A percentile compares a stretch with the other conserved stretches of the same genome.
These are phyloP conservation scores for Echeveria elegans DNA, from an alignment of 164 flowering plant genomes.

Conservation along the genomic window DNA sequence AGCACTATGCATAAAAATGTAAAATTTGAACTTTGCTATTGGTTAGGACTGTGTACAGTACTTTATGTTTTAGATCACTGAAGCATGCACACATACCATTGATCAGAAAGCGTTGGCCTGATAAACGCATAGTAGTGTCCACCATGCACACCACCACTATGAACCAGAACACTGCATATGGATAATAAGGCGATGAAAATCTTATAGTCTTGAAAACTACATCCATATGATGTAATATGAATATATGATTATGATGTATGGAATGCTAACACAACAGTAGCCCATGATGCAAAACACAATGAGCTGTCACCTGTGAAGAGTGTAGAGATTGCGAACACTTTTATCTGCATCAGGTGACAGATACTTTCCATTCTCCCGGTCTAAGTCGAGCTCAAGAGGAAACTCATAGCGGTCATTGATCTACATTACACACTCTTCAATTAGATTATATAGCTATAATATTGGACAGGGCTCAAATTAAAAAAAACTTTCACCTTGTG, in stretches of 20 bases:
- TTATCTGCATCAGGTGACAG: conserved; percentile 31
- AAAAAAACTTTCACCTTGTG: not conserved
- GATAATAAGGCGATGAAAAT: conserved; percentile 1
- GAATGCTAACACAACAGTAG: not conserved
- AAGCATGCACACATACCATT: conserved; percentile 29
- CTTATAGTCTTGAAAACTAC: not conserved
- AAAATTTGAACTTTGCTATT: not conserved
- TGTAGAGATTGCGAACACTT: conserved; percentile 29
- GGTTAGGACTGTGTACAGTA: not conserved
- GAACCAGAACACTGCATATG: conserved; percentile 44
- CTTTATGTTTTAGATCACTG: not conserved
- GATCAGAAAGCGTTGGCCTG: conserved; percentile 51
- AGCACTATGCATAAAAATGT: not conserved
- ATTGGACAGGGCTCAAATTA: too few relatives aligned
- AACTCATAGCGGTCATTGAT: conserved; percentile 34
- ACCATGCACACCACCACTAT: conserved; percentile 59
- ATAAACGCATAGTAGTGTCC: conserved; percentile 62
- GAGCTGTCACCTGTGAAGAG: conserved; percentile 24
- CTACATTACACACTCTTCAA: conserved; percentile 3
- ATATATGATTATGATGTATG: not conserved
- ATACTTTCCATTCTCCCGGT: conserved; percentile 27
- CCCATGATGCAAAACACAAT: not conserved
- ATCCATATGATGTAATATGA: not conserved
- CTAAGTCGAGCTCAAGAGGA: conserved; percentile 29
- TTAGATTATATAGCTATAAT: not conserved